Evolutionary conservation across 768 basidiomycete genomes (phyloP).

Genomic region (Tylopilus sp.): DNA sequence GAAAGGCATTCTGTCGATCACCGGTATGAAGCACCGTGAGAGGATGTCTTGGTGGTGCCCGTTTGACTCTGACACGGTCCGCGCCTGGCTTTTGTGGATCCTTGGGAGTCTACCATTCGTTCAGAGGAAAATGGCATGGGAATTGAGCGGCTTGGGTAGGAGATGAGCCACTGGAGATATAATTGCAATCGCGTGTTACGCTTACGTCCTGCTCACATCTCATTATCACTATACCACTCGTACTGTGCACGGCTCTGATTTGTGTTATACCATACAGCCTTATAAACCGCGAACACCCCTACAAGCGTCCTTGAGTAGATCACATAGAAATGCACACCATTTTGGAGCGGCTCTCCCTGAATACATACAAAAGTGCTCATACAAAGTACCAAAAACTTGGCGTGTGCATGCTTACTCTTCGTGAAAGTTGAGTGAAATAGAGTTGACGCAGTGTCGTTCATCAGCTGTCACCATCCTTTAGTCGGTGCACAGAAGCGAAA

Average conservation of each 20-base stretch:
- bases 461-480: constrained; percentile 46
- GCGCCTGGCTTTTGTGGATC: constrained; percentile 23
- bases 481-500: not conserved
- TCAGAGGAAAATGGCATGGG: constrained; percentile 14
- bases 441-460: constrained; percentile 90
- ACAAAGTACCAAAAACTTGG: too few relatives aligned
- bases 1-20: constrained; percentile 30
- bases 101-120: constrained; percentile 16
- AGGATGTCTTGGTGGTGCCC: constrained; percentile 21
- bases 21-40: constrained; percentile 21
- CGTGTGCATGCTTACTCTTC: constrained; percentile 28
- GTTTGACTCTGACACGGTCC: constrained; percentile 22
- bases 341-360: too few relatives aligned
- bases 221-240: too few relatives aligned
- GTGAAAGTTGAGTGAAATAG: constrained; percentile 75
- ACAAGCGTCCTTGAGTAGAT: too few relatives aligned
- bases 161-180: too few relatives aligned
- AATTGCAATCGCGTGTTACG: too few relatives aligned
- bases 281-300: too few relatives aligned
- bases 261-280: too few relatives aligned
- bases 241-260: too few relatives aligned
- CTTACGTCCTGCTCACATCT: too few relatives aligned
- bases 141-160: constrained; percentile 22
- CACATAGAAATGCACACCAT: too few relatives aligned
- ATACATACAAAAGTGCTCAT: too few relatives aligned